Base-by-base conservation (phyloP, 805 yeast species). In the Lipomyces orientalis region DNA sequence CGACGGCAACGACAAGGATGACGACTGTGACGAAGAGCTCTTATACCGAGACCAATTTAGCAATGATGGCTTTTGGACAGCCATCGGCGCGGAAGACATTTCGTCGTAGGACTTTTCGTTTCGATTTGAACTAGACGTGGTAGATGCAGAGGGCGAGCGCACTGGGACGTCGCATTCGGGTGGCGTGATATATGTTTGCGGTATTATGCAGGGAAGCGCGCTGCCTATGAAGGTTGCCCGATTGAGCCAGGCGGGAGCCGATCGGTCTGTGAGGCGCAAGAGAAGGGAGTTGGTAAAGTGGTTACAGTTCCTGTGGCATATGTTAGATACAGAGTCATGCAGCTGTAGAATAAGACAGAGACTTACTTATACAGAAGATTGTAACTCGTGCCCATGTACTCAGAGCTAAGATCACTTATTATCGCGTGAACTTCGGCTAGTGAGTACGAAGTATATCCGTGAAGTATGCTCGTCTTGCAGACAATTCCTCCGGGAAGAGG, bases 221-320 rank as follows among this genome's bases (percentile, higher is more conserved):
- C 55, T 22, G 49, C 72, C 72, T 16, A 69, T 55, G 22, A 16
- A 35, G 1, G 72, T 62, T 25, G 72, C 70, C 12, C 72, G 60
- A 46, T 69, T 69, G 16, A 69, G 68, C 72, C 72, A 69, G 5
- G 66, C 55, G 37, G 72, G 72, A 2, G 68, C 70, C 6, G 66
- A 64, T 8, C 34, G 31, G 46, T 37, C 57, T 6, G 71, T 69
- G 2, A 69, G 61, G 19, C 72, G 63, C 49, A 52, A 12, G 25
- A 69, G 52, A 8, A 69, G 61, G 8, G 67, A 43, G 52, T 67
- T 37, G 33, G 72, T 69, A 51, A 69, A 69, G 52, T 69, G 72
- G 43, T 69, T 69, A 51, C 72, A 69, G 57, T 69, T 69, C 46
- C 59, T 61, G 33, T 52, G 33, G 34, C n/a, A 12, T 14, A 22